These are phyloP conservation scores for Podosphaera aphanis DNA, from an alignment of 2,329 filamentous ascomycete genomes.

Conservation along the genomic window DNA sequence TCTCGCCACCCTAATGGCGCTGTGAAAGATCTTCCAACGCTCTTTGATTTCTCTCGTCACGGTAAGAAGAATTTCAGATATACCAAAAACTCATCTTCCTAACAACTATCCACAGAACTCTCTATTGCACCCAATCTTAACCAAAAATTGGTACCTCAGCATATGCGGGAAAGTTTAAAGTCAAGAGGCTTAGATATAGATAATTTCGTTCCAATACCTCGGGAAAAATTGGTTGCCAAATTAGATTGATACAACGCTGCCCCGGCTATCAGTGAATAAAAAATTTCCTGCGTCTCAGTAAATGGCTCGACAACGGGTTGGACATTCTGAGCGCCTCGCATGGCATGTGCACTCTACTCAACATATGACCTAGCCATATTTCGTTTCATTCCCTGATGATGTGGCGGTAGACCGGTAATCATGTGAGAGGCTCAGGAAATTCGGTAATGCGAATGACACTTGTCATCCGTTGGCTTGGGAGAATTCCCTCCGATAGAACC, in stretches of 20 bases:
- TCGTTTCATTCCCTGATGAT: slow-evolving; percentile 9
- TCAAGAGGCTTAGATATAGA: slow-evolving; percentile 74
- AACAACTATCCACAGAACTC: slow-evolving; percentile 38
- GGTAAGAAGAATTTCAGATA: slow-evolving; percentile 33
- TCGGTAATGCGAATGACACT: slow-evolving; percentile 14
- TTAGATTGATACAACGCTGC: slow-evolving; percentile 45
- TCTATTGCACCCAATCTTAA: slow-evolving; percentile 87
- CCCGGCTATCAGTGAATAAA: slow-evolving; percentile 15
- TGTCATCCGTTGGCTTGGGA: slow-evolving; percentile 15
- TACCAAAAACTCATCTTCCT: not conserved
- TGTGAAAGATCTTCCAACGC: slow-evolving; percentile 56
- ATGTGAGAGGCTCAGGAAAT: slow-evolving; percentile 13
- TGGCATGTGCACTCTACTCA: slow-evolving; percentile 10
- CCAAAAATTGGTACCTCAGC: slow-evolving; percentile 61
- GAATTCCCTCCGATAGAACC: slow-evolving; percentile 13
- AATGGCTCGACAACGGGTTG: slow-evolving; percentile 10
- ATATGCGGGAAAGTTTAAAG: slow-evolving; percentile 52
- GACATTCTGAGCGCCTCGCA: slow-evolving; percentile 12
- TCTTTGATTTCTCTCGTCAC: slow-evolving; percentile 87
- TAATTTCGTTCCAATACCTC: slow-evolving; percentile 73
- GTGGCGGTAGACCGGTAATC: slow-evolving; percentile 10
- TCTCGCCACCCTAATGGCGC: slow-evolving; percentile 71
- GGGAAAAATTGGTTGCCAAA: slow-evolving; percentile 93
- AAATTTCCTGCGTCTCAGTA: slow-evolving; percentile 15
- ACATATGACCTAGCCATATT: slow-evolving; percentile 13